Conservation (phyloP, 2,329 filamentous ascomycete genomes). For the Zasmidium cellare region DNA sequence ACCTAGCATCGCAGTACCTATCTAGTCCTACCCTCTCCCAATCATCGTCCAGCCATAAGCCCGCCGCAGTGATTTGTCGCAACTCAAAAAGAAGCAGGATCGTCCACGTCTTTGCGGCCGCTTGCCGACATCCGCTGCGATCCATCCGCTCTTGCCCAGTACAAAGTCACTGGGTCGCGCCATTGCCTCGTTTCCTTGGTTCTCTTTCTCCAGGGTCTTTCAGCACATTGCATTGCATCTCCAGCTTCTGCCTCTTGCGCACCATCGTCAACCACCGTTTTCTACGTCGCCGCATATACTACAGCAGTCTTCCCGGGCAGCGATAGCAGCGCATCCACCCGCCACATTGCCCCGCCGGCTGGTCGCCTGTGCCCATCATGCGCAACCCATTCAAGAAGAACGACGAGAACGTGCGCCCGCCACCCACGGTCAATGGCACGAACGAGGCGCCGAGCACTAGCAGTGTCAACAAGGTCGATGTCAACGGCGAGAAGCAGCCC, state of each 20-base stretch:
- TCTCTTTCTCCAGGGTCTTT: not conserved
- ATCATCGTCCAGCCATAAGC: not conserved
- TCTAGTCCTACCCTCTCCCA: not conserved
- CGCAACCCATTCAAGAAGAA: conserved; percentile 41
- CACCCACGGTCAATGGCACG: conserved; percentile 12
- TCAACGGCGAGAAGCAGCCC: conserved; percentile 39
- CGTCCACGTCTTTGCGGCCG: not conserved
- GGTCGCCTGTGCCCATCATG: conserved; percentile 37
- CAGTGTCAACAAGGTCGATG: conserved; percentile 37
- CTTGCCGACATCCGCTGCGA: not conserved
- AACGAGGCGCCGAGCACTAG: conserved; percentile 13
- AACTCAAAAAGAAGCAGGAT: not conserved
- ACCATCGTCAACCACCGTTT: not conserved
- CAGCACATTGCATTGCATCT: too few relatives aligned
- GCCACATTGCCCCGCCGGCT: not conserved
- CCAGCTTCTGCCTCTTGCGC: too few relatives aligned
- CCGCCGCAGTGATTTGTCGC: conserved; percentile 1
- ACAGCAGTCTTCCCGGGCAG: conserved; percentile 1
- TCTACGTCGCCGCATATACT: not conserved
- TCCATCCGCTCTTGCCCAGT: not conserved
- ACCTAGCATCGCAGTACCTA: not conserved
- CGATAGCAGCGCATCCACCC: conserved; percentile 1
- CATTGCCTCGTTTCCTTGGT: not conserved
- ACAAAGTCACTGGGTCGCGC: not conserved
- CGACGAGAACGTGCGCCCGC: conserved; percentile 36